These are phyloP conservation scores for Gaeumannomyces sp. DNA, from an alignment of 2,329 filamentous ascomycete genomes.

Conservation along the genomic window DNA sequence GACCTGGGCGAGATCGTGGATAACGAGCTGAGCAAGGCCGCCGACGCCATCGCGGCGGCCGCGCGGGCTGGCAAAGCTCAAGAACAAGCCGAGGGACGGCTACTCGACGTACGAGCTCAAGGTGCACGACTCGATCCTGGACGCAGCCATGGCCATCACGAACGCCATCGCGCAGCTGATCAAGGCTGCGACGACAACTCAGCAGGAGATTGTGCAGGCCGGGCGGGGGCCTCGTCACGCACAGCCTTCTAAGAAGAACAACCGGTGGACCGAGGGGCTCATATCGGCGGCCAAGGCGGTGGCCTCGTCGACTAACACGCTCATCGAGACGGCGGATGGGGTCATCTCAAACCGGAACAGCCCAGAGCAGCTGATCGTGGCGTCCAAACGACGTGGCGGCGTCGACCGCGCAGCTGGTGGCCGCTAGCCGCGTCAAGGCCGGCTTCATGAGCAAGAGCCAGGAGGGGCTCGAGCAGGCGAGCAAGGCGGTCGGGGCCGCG, in stretches of 20 bases:
- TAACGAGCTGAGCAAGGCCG: conserved; percentile 83
- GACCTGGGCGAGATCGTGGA: conserved; percentile 93
- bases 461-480: conserved; percentile 82
- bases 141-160: conserved; percentile 88
- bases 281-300: conserved; percentile 97
- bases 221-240: conserved; percentile 77
- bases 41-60: conserved; percentile 89
- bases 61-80: conserved; percentile 85
- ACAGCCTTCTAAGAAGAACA: conserved; percentile 99
- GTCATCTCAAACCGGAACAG: conserved; percentile 88
- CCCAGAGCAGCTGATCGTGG: conserved; percentile 95
- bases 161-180: conserved; percentile 91
- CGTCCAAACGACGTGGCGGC: conserved; percentile 95
- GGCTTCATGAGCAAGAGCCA: conserved; percentile 98
- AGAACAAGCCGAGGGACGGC: conserved; percentile 91
- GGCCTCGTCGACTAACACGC: conserved; percentile 83
- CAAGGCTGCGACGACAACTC: conserved; percentile 85
- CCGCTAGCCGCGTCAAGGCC: conserved; percentile 91
- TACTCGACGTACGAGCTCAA: conserved; percentile 95
- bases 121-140: conserved; percentile 91
- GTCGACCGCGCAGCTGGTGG: conserved; percentile 92
- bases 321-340: conserved; percentile 97
- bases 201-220: conserved; percentile 93
- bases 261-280: conserved; percentile 95
- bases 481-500: conserved; percentile 85